Percentiles rank a stretch among this genome's conserved stretches.
These are phyloP conservation scores for Pseudocercospora eumusae DNA, from an alignment of 2,329 filamentous ascomycete genomes.

Conservation along the genomic window DNA sequence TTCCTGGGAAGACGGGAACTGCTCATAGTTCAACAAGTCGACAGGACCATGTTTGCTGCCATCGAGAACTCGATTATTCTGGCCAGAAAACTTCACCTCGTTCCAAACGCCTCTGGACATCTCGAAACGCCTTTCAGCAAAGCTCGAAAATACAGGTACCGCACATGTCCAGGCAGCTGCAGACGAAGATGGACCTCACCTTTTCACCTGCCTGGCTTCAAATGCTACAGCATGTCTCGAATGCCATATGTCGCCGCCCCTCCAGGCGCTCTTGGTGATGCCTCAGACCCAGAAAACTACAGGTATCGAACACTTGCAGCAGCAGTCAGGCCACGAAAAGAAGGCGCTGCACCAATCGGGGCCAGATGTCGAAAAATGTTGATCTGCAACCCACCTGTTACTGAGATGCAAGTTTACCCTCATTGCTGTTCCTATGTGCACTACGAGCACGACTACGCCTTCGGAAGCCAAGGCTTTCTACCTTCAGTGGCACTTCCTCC, in stretches of 20 bases:
- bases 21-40: background rate
- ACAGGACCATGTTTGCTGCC: background rate
- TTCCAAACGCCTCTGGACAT: background rate
- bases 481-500: background rate
- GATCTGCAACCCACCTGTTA: conserved; percentile 5
- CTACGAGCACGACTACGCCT: background rate
- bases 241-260: background rate
- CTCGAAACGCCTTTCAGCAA: conserved; percentile 1
- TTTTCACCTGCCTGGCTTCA: background rate
- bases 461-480: background rate
- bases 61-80: background rate
- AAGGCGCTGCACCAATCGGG: background rate
- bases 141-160: background rate
- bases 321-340: background rate
- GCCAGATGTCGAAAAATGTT: conserved; percentile 7
- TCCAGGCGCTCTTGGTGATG: background rate
- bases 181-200: background rate
- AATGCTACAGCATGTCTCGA: conserved; percentile 1
- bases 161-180: background rate
- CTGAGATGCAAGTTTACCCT: conserved; percentile 7
- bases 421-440: conserved; percentile 1
- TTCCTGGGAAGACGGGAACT: background rate
- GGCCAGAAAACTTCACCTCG: background rate
- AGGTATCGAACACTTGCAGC: background rate
- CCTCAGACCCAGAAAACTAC: background rate